Conservation (phyloP, 305 asterid species). For the Solanum chacoense region DNA sequence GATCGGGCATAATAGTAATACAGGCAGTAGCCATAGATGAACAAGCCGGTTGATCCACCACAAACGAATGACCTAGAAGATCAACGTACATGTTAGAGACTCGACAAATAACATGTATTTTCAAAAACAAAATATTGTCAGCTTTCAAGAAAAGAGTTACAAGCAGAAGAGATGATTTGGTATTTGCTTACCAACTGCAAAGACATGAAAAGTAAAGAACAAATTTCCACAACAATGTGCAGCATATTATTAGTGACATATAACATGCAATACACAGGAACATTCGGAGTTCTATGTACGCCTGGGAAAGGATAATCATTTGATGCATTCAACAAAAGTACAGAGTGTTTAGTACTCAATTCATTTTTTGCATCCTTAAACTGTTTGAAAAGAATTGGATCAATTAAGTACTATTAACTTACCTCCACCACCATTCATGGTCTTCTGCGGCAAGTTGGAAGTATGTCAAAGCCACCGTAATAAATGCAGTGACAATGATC, state of each 20-base stretch:
- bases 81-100: background rate
- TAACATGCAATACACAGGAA: background rate
- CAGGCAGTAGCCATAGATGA: slow-evolving; percentile 31
- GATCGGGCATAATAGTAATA: slow-evolving; percentile 33
- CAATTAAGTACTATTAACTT: background rate
- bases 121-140: background rate
- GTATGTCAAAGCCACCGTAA: slow-evolving; percentile 32
- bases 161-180: background rate
- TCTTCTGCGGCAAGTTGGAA: slow-evolving; percentile 42
- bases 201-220: background rate
- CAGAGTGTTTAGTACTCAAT: background rate
- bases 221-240: background rate
- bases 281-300: background rate
- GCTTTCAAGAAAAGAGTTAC: background rate
- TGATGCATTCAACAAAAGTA: background rate
- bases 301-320: background rate
- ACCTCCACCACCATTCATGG: slow-evolving; percentile 47
- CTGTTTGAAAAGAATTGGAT: background rate
- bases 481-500: slow-evolving; percentile 31
- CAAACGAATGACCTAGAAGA: slow-evolving; percentile 28
- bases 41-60: slow-evolving; percentile 36
- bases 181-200: background rate
- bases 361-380: background rate
- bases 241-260: background rate
- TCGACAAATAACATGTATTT: background rate